phyloP scores from a whole-genome alignment of 164 flowering plant genomes.

The Nymphaea colorata region DNA sequence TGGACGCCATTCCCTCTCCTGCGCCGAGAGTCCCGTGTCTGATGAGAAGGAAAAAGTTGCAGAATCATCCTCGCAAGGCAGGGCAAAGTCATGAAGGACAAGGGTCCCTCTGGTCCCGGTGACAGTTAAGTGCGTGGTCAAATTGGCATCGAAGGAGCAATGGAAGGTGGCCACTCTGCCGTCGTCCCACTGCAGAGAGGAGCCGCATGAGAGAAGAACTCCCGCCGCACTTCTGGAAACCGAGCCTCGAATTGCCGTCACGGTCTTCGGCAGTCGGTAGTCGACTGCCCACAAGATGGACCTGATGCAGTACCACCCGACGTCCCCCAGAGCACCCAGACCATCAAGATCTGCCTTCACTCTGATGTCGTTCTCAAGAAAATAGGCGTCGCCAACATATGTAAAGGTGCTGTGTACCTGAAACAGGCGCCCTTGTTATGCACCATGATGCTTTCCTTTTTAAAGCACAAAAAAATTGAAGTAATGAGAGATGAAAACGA shows the following conservation, averaged over 20 bases:
- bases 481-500: background rate
- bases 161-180: slow-evolving; percentile 30
- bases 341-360: slow-evolving; percentile 35
- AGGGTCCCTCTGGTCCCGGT: slow-evolving; percentile 21
- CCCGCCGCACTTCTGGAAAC: slow-evolving; percentile 17
- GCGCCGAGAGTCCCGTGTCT: slow-evolving; percentile 10
- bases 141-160: slow-evolving; percentile 22
- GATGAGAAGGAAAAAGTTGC: slow-evolving; percentile 11
- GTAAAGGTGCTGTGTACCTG: slow-evolving; percentile 22
- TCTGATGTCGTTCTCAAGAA: slow-evolving; percentile 25
- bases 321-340: slow-evolving; percentile 35
- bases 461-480: background rate
- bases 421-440: background rate
- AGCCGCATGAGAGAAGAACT: slow-evolving; percentile 23
- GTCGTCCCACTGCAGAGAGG: slow-evolving; percentile 28
- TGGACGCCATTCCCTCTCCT: slow-evolving; percentile 15
- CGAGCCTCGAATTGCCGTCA: slow-evolving; percentile 17
- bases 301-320: slow-evolving; percentile 39
- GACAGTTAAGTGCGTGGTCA: slow-evolving; percentile 18
- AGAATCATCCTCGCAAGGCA: slow-evolving; percentile 16
- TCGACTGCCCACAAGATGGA: slow-evolving; percentile 30
- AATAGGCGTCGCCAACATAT: slow-evolving; percentile 7
- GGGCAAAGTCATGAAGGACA: slow-evolving; percentile 17
- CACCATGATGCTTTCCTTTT: too few relatives aligned
- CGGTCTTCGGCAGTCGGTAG: slow-evolving; percentile 29